Evolutionary conservation across 179 eudicot genomes (phyloP).

Genomic region (Spinacia oleracea): DNA sequence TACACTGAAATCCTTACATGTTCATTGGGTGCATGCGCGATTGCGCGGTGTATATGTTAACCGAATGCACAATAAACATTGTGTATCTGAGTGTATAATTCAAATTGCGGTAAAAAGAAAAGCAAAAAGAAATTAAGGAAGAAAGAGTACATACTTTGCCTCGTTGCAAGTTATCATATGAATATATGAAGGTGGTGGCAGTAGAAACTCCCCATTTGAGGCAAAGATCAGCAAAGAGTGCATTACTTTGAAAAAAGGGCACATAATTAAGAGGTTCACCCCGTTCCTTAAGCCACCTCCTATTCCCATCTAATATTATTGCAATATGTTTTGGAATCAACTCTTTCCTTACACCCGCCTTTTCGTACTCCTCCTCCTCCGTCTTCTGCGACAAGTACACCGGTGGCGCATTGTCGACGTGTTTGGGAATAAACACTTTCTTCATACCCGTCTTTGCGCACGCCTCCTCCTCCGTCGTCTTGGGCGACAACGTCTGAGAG

Average conservation of each 20-base stretch:
- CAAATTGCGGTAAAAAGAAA: too few relatives aligned
- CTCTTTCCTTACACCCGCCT: neutral
- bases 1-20: too few relatives aligned
- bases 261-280: slow-evolving; percentile 14
- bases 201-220: slow-evolving; percentile 15
- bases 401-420: too few relatives aligned
- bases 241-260: slow-evolving; percentile 8
- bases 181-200: slow-evolving; percentile 21
- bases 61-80: too few relatives aligned
- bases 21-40: too few relatives aligned
- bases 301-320: slow-evolving; percentile 23
- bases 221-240: slow-evolving; percentile 22
- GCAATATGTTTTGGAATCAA: slow-evolving; percentile 21
- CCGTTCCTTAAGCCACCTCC: slow-evolving; percentile 27
- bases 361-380: neutral
- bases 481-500: neutral
- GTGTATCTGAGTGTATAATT: too few relatives aligned
- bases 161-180: slow-evolving; percentile 16
- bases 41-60: too few relatives aligned
- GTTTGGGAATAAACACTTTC: slow-evolving; percentile 12
- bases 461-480: neutral
- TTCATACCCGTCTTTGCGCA: neutral
- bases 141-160: slow-evolving; percentile 17
- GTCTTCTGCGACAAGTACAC: neutral
- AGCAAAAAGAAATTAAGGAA: too few relatives aligned